A percentile compares a stretch with the other conserved stretches of the same genome.
phyloP scores from a whole-genome alignment of 139 green algal genomes.

The Chlamydomonas schloesseri region DNA sequence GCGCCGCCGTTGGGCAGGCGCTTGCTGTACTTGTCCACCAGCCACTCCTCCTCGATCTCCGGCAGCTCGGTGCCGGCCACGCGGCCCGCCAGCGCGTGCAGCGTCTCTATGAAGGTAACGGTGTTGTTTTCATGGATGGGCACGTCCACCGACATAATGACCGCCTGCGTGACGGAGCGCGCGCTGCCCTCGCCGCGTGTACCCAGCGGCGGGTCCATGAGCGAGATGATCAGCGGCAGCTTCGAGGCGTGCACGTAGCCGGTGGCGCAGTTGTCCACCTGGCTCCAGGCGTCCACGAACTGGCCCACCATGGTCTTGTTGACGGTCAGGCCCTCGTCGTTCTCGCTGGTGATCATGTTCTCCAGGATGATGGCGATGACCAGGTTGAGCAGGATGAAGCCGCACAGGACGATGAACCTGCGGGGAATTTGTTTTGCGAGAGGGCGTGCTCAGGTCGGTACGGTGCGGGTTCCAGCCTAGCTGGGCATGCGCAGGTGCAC shows the following conservation, averaged over 20 bases:
- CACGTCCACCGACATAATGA: conserved; percentile 72
- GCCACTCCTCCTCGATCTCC: conserved; percentile 28
- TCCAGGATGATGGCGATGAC: conserved; percentile 80
- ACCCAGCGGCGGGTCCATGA: conserved; percentile 59
- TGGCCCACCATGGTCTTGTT: conserved; percentile 43
- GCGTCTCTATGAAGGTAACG: conserved; percentile 66
- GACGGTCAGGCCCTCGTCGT: conserved; percentile 57
- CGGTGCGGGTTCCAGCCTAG: too few relatives aligned
- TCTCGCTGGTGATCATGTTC: conserved; percentile 58
- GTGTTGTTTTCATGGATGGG: conserved; percentile 46
- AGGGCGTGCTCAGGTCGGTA: too few relatives aligned
- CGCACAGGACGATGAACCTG: conserved; percentile 68
- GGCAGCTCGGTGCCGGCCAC: conserved; percentile 65
- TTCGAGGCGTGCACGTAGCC: conserved; percentile 60
- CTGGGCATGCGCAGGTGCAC: too few relatives aligned
- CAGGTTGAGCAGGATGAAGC: conserved; percentile 79
- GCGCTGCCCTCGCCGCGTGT: conserved; percentile 24
- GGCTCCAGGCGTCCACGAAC: conserved; percentile 63
- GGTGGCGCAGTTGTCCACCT: conserved; percentile 62
- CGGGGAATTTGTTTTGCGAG: too few relatives aligned
- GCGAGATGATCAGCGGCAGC: conserved; percentile 10
- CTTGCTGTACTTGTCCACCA: conserved; percentile 37
- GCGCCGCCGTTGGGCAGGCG: neutral
- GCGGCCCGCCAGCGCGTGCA: conserved; percentile 76
- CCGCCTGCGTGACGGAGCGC: conserved; percentile 44